Evolutionary conservation across 805 yeast genomes (phyloP).

Genomic region (Dipodascopsis tothii): DNA sequence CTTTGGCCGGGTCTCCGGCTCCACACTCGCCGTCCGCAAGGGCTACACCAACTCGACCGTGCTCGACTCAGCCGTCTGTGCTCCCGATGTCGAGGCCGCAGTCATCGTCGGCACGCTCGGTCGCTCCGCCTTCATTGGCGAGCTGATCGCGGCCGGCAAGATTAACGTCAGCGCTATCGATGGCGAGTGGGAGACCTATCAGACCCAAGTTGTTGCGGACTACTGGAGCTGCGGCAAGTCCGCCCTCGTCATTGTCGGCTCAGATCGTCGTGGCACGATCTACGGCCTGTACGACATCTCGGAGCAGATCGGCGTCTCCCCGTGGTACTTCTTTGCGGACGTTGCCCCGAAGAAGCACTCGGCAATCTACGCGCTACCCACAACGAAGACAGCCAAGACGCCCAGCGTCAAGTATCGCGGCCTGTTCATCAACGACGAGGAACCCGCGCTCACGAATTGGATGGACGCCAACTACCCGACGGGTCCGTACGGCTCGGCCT

Average conservation of each 20-base stretch:
- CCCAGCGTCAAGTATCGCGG: constrained; percentile 20
- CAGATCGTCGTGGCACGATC: constrained; percentile 17
- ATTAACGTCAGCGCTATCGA: constrained; percentile 7
- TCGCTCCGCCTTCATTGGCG: constrained; percentile 10
- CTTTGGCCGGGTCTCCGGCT: constrained; percentile 14
- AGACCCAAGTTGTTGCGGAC: constrained; percentile 2
- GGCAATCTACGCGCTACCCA: constrained; percentile 6
- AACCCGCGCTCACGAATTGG: constrained; percentile 16
- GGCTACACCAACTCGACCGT: constrained; percentile 4
- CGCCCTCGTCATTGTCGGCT: constrained; percentile 19
- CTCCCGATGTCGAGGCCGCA: constrained; percentile 5
- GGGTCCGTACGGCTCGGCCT: constrained; percentile 8
- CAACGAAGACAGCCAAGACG: constrained; percentile 4
- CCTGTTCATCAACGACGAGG: constrained; percentile 18
- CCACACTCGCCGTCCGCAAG: constrained; percentile 4
- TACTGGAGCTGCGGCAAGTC: constrained; percentile 5
- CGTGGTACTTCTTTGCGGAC: constrained; percentile 19
- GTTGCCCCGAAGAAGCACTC: constrained; percentile 3
- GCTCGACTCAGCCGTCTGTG: constrained; percentile 1
- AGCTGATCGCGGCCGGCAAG: constrained; percentile 9
- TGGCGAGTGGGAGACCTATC: constrained; percentile 17
- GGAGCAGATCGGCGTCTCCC: constrained; percentile 20
- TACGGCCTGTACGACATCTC: constrained; percentile 17
- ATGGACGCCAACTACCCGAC: constrained; percentile 8
- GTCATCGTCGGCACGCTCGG: constrained; percentile 19